Conservation (phyloP, 2,329 filamentous ascomycete genomes). For the Epichloe coenophiala region DNA sequence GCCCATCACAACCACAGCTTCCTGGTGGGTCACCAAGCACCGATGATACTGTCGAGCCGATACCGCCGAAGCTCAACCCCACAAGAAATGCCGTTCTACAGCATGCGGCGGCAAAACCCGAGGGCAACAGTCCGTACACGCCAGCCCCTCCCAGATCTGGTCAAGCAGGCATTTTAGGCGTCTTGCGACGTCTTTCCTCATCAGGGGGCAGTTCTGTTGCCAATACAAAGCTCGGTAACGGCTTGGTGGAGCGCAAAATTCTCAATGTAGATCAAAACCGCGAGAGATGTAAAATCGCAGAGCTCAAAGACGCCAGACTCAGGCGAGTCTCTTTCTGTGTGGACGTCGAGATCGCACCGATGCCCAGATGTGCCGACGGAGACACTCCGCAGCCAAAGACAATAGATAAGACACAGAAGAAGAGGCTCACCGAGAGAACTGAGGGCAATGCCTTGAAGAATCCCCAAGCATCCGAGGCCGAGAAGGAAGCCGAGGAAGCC, state of each 20-base stretch:
- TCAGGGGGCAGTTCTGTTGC: constrained; percentile 30
- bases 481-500: constrained; percentile 26
- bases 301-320: constrained; percentile 69
- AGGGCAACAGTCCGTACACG: constrained; percentile 54
- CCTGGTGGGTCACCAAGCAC: constrained; percentile 10
- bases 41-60: constrained; percentile 22
- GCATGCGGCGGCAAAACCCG: constrained; percentile 37
- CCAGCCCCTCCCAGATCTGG: constrained; percentile 59
- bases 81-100: constrained; percentile 46
- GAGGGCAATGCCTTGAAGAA: constrained; percentile 65
- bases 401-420: constrained; percentile 42
- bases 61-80: constrained; percentile 34
- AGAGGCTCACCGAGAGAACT: constrained; percentile 51
- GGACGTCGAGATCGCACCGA: constrained; percentile 89
- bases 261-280: constrained; percentile 76
- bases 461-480: constrained; percentile 42
- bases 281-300: constrained; percentile 64
- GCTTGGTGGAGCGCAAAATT: constrained; percentile 64
- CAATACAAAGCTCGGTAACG: constrained; percentile 33
- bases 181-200: constrained; percentile 71
- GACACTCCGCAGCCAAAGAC: constrained; percentile 27
- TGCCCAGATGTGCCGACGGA: constrained; percentile 61
- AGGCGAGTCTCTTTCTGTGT: constrained; percentile 89
- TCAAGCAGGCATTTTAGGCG: constrained; percentile 63
- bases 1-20: constrained; percentile 5